A percentile compares a stretch with the other conserved stretches of the same genome.
phyloP scores from a whole-genome alignment of 1,139 yeast species.

The Scheffersomyces insectosa region DNA sequence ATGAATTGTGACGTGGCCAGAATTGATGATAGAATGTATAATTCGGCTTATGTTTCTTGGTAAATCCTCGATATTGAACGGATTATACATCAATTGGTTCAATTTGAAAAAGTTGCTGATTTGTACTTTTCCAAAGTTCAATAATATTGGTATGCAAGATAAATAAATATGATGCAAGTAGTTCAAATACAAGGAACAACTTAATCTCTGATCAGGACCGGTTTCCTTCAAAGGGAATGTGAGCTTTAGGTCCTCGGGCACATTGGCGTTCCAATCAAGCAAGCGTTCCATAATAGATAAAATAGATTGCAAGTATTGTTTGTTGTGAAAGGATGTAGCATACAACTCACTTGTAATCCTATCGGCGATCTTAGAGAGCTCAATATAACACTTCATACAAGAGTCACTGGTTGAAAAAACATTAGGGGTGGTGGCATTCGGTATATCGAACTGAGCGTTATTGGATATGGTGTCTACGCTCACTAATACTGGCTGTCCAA shows the following conservation, averaged over 20 bases:
- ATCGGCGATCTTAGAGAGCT: slow-evolving; percentile 28
- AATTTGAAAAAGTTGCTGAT: slow-evolving; percentile 11
- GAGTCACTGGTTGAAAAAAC: slow-evolving; percentile 14
- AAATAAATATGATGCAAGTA: slow-evolving; percentile 31
- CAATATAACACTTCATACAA: slow-evolving; percentile 20
- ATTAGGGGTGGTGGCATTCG: neutral
- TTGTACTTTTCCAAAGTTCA: slow-evolving; percentile 23
- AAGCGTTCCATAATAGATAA: slow-evolving; percentile 19
- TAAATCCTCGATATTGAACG: slow-evolving; percentile 9
- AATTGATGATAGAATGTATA: slow-evolving; percentile 19
- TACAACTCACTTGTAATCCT: slow-evolving; percentile 23
- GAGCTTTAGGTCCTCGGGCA: slow-evolving; percentile 22
- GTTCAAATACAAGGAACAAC: slow-evolving; percentile 29
- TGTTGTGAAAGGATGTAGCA: slow-evolving; percentile 16
- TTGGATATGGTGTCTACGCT: slow-evolving; percentile 16
- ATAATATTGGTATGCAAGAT: slow-evolving; percentile 27
- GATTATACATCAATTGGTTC: slow-evolving; percentile 4
- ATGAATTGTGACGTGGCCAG: slow-evolving; percentile 27
- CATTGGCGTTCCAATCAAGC: slow-evolving; percentile 21
- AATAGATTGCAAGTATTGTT: slow-evolving; percentile 17
- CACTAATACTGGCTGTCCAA: slow-evolving; percentile 29
- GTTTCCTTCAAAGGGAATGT: slow-evolving; percentile 9
- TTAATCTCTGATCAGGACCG: slow-evolving; percentile 16
- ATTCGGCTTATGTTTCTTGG: slow-evolving; percentile 24
- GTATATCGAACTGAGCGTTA: neutral